Conservation (phyloP, 495 filamentous ascomycete genomes). For the Penicillium soppii region DNA sequence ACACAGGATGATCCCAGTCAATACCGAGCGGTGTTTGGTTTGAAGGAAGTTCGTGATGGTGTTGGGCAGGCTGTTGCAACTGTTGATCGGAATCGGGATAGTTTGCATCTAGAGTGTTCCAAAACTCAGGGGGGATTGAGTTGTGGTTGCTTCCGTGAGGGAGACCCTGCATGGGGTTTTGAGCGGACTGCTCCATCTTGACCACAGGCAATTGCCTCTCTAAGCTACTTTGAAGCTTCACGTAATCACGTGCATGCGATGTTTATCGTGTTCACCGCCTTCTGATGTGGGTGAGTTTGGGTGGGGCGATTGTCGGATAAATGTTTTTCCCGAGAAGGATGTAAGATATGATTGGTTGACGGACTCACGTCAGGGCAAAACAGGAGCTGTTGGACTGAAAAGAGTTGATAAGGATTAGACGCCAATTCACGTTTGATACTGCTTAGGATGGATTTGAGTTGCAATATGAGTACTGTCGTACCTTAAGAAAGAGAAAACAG, state of each 20-base stretch:
- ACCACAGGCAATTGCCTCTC: constrained; percentile 3
- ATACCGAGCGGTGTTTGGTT: constrained; percentile 5
- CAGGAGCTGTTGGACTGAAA: constrained; percentile 8
- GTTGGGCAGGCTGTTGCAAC: constrained; percentile 19
- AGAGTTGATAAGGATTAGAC: constrained; percentile 12
- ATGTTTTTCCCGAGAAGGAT: background rate
- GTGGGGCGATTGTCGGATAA: background rate
- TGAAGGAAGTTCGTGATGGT: constrained; percentile 11
- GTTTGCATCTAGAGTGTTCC: constrained; percentile 38
- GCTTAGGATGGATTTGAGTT: constrained; percentile 3
- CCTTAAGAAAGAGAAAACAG: constrained; percentile 3
- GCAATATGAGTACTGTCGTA: constrained; percentile 13
- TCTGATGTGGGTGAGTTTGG: background rate
- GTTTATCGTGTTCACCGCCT: constrained; percentile 4
- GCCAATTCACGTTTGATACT: constrained; percentile 8
- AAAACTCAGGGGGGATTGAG: constrained; percentile 34
- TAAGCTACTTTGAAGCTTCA: constrained; percentile 16
- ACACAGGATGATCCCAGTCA: constrained; percentile 12
- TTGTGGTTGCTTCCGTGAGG: constrained; percentile 28
- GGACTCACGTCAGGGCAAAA: background rate
- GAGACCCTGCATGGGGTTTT: constrained; percentile 34
- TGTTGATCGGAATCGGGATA: constrained; percentile 33
- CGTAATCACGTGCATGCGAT: background rate
- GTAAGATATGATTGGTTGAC: constrained; percentile 1
- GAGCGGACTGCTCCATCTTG: constrained; percentile 43